phyloP scores from a whole-genome alignment of 192 early-diverging fungal genomes.

The Backusella macrospora region DNA sequence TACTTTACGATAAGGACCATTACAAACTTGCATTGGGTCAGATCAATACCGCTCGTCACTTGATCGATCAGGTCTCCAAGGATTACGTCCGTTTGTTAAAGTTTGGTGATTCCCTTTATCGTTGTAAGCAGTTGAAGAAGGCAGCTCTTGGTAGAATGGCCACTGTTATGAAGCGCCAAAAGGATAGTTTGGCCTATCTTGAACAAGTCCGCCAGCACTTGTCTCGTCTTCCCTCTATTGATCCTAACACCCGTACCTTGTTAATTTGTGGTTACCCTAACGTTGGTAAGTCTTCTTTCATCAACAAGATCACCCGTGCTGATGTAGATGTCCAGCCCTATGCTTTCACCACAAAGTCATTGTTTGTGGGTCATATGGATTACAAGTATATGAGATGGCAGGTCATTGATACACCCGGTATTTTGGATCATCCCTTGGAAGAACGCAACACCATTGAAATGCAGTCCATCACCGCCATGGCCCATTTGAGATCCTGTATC shows the following conservation, averaged over 20 bases:
- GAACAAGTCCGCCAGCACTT: constrained; percentile 99
- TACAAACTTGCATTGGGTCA: constrained; percentile 99
- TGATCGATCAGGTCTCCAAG: constrained; percentile 97
- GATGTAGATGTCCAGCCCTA: constrained; percentile 99
- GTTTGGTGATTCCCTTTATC: constrained; percentile 99
- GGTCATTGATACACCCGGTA: constrained; percentile 99
- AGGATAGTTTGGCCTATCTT: constrained; percentile 94
- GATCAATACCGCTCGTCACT: constrained; percentile 95
- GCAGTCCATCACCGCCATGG: constrained; percentile 99
- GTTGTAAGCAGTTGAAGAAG: constrained; percentile 99
- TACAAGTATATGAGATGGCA: constrained; percentile 99
- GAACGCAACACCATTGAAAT: constrained; percentile 99
- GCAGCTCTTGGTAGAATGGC: constrained; percentile 99
- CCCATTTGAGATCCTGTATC: constrained; percentile 94
- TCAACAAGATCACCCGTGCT: constrained; percentile 98
- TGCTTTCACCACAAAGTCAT: constrained; percentile 99
- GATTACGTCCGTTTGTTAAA: constrained; percentile 97
- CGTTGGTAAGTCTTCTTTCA: constrained; percentile 97
- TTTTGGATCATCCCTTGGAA: constrained; percentile 99
- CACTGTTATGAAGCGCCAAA: constrained; percentile 99
- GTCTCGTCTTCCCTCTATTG: constrained; percentile 97
- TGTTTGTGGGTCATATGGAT: constrained; percentile 99
- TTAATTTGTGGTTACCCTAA: constrained; percentile 99
- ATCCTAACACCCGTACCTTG: constrained; percentile 99
- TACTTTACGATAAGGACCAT: constrained; percentile 99